These are phyloP conservation scores for Marasmius fiardii DNA, from an alignment of 1,284 basidiomycete genomes.

Conservation along the genomic window DNA sequence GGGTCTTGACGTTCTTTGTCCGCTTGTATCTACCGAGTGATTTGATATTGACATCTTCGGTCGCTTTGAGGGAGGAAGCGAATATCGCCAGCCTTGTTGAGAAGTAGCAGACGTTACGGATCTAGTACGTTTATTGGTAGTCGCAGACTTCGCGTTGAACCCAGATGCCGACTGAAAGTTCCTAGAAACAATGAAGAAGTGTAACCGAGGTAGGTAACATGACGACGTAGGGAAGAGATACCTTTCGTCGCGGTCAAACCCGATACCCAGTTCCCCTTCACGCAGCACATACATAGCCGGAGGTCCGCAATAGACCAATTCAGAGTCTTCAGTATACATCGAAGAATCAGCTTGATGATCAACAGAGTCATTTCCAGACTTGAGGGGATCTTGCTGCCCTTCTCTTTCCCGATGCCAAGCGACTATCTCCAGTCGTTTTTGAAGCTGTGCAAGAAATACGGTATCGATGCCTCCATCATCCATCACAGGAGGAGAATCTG, in stretches of 20 bases:
- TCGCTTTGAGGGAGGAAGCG: background rate
- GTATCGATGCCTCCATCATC: background rate
- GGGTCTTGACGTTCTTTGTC: background rate
- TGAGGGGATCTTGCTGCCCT: background rate
- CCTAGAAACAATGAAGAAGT: background rate
- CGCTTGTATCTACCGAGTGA: background rate
- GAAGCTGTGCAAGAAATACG: background rate
- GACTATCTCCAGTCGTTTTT: background rate
- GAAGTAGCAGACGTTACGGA: background rate
- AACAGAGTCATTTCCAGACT: background rate
- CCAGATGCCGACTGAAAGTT: background rate
- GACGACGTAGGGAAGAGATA: too few relatives aligned
- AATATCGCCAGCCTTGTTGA: background rate
- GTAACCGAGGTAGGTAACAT: too few relatives aligned
- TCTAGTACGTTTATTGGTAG: background rate
- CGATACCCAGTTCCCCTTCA: too few relatives aligned
- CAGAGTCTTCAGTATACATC: background rate
- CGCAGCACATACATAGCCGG: too few relatives aligned
- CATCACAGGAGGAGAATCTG: background rate
- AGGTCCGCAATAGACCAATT: background rate
- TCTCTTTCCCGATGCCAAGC: background rate
- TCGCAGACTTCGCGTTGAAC: background rate
- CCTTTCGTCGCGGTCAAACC: too few relatives aligned
- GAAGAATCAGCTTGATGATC: background rate
- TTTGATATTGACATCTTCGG: background rate